Percentiles rank a stretch among this genome's conserved stretches.
Evolutionary conservation across 1,284 basidiomycete genomes (phyloP).

Genomic region (Puccinia polysora): DNA sequence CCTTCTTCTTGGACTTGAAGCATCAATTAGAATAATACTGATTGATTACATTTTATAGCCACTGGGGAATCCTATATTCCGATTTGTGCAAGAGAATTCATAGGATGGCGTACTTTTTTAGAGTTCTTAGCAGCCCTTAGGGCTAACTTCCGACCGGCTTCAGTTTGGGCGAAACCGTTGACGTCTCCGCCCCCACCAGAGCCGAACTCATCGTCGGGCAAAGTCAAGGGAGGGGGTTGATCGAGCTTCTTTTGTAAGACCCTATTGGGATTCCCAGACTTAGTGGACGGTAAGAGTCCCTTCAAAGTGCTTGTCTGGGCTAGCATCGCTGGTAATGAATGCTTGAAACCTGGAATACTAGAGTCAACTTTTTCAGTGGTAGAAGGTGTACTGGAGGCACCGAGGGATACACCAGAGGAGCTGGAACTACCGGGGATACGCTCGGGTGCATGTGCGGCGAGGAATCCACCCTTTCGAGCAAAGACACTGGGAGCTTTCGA

Average conservation of each 20-base stretch:
- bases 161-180: constrained; percentile 41
- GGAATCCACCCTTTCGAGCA: constrained; percentile 42
- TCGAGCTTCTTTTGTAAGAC: constrained; percentile 34
- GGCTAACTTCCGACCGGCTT: constrained; percentile 40
- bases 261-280: constrained; percentile 17
- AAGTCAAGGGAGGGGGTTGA: constrained; percentile 39
- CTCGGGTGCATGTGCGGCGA: constrained; percentile 42
- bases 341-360: constrained; percentile 43
- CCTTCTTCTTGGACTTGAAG: constrained; percentile 43
- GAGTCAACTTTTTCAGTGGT: constrained; percentile 39
- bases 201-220: constrained; percentile 43
- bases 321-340: constrained; percentile 41
- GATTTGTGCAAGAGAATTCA: constrained; percentile 4
- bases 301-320: constrained; percentile 40
- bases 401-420: background rate
- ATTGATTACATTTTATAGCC: background rate
- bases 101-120: constrained; percentile 41
- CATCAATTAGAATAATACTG: constrained; percentile 29
- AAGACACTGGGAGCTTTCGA: constrained; percentile 41
- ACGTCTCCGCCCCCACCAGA: constrained; percentile 36
- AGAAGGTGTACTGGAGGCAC: constrained; percentile 3
- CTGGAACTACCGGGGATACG: constrained; percentile 34
- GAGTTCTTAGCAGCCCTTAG: constrained; percentile 41
- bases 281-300: constrained; percentile 26
- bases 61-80: background rate